Evolutionary conservation across 192 early-diverging fungal genomes (phyloP).

Genomic region (Funneliformis mosseae): DNA sequence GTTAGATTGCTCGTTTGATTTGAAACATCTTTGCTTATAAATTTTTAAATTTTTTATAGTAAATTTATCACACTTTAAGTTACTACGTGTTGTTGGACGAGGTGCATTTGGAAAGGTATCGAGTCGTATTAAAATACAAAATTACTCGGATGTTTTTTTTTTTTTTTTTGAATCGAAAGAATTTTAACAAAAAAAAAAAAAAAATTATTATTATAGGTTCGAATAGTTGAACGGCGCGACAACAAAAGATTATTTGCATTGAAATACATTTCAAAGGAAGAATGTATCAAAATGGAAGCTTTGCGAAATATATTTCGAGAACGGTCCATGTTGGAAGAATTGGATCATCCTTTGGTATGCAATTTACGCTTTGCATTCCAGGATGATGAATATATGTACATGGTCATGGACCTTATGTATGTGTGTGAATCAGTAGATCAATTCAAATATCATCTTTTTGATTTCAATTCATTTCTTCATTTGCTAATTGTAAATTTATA

Average conservation of each 20-base stretch:
- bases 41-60: conserved; percentile 46
- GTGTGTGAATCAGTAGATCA: conserved; percentile 24
- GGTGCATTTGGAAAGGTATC: conserved; percentile 88
- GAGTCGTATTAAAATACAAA: no score
- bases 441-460: neutral
- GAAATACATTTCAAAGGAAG: conserved; percentile 86
- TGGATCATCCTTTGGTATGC: conserved; percentile 68
- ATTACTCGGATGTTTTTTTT: neutral
- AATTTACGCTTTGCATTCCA: conserved; percentile 89
- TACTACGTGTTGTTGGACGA: conserved; percentile 78
- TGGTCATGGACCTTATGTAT: conserved; percentile 88
- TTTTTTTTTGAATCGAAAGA: neutral
- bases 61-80: conserved; percentile 74
- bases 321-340: conserved; percentile 73
- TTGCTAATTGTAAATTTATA: conserved; percentile 30
- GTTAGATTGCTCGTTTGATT: neutral
- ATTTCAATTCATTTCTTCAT: neutral
- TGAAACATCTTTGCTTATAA: neutral
- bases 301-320: conserved; percentile 84
- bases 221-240: conserved; percentile 76
- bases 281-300: conserved; percentile 85
- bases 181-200: neutral
- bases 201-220: conserved; percentile 57
- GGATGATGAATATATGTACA: conserved; percentile 86
- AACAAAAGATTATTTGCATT: conserved; percentile 74